phyloP scores from a whole-genome alignment of 257 asterid species.

The Plantago major region DNA sequence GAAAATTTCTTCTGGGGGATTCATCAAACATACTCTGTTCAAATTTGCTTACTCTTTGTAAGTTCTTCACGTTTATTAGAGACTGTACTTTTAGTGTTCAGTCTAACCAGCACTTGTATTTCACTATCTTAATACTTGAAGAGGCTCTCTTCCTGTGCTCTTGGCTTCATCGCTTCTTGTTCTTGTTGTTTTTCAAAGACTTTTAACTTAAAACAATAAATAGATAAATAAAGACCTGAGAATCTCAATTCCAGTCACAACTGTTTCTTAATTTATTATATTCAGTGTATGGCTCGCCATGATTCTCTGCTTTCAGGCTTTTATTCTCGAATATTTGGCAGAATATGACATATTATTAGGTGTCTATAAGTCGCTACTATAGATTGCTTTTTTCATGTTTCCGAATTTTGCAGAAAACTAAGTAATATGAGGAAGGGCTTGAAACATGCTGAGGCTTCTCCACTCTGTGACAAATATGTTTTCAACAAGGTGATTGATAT shows the following conservation, averaged over 20 bases:
- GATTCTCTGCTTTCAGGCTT: constrained; percentile 14
- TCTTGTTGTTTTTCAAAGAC: too few relatives aligned
- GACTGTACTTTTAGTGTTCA: constrained; percentile 6
- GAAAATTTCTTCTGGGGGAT: constrained; percentile 80
- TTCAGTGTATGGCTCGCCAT: constrained; percentile 1
- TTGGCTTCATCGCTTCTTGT: background rate
- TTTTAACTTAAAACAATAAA: background rate
- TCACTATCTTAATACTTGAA: background rate
- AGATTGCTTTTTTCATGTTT: background rate
- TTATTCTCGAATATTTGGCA: background rate
- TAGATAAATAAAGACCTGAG: background rate
- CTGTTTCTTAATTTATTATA: constrained; percentile 1
- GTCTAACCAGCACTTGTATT: constrained; percentile 8
- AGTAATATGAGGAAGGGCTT: constrained; percentile 63
- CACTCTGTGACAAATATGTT: constrained; percentile 71
- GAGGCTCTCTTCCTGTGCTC: background rate
- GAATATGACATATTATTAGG: background rate
- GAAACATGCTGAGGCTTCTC: constrained; percentile 68
- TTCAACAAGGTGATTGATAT: constrained; percentile 67
- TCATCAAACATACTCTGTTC: constrained; percentile 62
- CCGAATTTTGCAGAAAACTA: constrained; percentile 51
- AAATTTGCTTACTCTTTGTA: constrained; percentile 74
- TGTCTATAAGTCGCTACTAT: constrained; percentile 1
- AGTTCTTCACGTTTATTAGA: constrained; percentile 29
- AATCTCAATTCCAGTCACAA: constrained; percentile 2